Percentiles rank a stretch among this genome's conserved stretches.
Conservation (phyloP, 371 early-diverging fungal genomes). For the Mortierella sp. region DNA sequence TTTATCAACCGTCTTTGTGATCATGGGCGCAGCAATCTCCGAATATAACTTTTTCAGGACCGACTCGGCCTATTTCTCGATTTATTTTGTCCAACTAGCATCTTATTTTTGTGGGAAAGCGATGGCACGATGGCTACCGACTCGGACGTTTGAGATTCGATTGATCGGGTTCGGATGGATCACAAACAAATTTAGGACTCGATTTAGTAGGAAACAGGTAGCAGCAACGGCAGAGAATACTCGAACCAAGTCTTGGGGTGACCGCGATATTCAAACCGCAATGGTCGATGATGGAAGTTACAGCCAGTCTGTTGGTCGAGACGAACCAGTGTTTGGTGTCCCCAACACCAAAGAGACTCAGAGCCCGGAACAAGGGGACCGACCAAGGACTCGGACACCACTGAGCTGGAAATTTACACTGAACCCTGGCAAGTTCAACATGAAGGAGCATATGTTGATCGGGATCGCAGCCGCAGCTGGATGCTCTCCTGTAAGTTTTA, state of each 20-base stretch:
- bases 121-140: slow-evolving; percentile 51
- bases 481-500: slow-evolving; percentile 41
- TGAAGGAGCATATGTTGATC: slow-evolving; percentile 67
- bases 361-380: slow-evolving; percentile 51
- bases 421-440: slow-evolving; percentile 64
- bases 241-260: slow-evolving; percentile 3
- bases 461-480: slow-evolving; percentile 55
- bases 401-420: slow-evolving; percentile 45
- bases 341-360: too few species aligned
- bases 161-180: slow-evolving; percentile 13
- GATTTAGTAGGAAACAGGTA: not conserved
- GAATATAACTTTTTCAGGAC: slow-evolving; percentile 58
- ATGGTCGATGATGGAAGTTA: too few species aligned
- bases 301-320: slow-evolving; percentile 52
- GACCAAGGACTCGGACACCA: slow-evolving; percentile 19
- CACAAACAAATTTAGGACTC: not conserved
- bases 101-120: slow-evolving; percentile 54
- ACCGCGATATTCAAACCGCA: too few species aligned
- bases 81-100: slow-evolving; percentile 55
- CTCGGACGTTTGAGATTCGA: slow-evolving; percentile 30
- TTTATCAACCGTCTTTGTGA: slow-evolving; percentile 72
- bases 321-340: slow-evolving; percentile 51
- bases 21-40: slow-evolving; percentile 66
- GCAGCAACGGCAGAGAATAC: not conserved
- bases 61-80: slow-evolving; percentile 50